Evolutionary conservation across 768 basidiomycete species (phyloP).

Genomic region (Tephrocybe sp.): DNA sequence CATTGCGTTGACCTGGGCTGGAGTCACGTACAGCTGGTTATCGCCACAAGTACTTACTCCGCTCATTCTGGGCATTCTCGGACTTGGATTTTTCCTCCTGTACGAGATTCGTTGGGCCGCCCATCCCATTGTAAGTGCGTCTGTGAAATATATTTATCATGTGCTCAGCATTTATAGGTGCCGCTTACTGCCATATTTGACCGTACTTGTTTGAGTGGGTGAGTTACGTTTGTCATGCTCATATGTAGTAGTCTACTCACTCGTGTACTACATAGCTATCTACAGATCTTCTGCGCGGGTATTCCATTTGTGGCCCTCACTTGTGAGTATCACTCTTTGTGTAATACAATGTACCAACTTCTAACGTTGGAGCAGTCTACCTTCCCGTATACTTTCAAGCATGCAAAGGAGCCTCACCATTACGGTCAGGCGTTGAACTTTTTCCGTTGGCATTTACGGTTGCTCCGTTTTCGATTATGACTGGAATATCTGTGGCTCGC

Average conservation of each 20-base stretch:
- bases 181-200: constrained; percentile 24
- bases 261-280: constrained; percentile 24
- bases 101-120: constrained; percentile 36
- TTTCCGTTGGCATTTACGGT: constrained; percentile 32
- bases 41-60: constrained; percentile 42
- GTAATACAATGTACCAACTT: neutral
- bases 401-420: constrained; percentile 33
- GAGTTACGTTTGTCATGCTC: constrained; percentile 3
- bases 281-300: constrained; percentile 31
- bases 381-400: constrained; percentile 50
- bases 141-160: neutral
- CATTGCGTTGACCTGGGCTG: constrained; percentile 51
- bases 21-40: constrained; percentile 41
- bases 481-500: constrained; percentile 29
- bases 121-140: constrained; percentile 18
- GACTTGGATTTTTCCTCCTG: constrained; percentile 36
- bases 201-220: constrained; percentile 38
- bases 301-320: constrained; percentile 22
- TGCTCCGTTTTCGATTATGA: constrained; percentile 37
- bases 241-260: neutral
- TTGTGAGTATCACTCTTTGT: constrained; percentile 13
- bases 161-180: constrained; percentile 6
- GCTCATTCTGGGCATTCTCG: constrained; percentile 40
- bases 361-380: constrained; percentile 24
- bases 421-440: constrained; percentile 35